Evolutionary conservation across 441 rosid species (phyloP), one percentile per base, ranked within the genome.

Genomic region (Brassica balearica): DNA sequence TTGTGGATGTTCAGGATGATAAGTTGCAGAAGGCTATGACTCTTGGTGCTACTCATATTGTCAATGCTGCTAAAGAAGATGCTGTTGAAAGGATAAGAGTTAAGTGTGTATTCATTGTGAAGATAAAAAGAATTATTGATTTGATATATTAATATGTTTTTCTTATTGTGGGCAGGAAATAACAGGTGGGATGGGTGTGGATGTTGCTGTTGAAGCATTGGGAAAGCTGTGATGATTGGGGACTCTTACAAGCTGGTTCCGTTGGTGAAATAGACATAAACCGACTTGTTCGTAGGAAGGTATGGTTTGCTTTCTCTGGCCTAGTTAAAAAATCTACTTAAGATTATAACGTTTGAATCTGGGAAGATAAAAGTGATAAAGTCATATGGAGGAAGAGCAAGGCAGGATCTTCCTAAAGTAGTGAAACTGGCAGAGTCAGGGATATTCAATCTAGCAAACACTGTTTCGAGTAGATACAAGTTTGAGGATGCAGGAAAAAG

Each of bases 171-270:
- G 32, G 32, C 82, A 95, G 99, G 93, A 86, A 88, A 88, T 93
- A 88, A 93, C 97, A 0, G 95, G 95, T 65, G 98, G 99, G 58
- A 73, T 63, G 84, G 99, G 99, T 38, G 98, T 92, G 29, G 99
- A 95, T 76, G 70, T 93, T 73, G 97, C 98, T 27, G 90, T 95
- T 73, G 98, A 95, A 84, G 99, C 98, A 22, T 82, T 93, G 88
- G 98, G 99, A 78, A 93, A 75, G 99, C 98, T 68, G 98, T 95
- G 72, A 93, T 95, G 99, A 92, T 95, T 83, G 99, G 98, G 99
- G 98, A 78, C 95, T 93, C 72, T 68, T 96, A 66, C 78, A 88
- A 83, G 85, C 94, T 22, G 98, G 99, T 29, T 80, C 88, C 8
- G 83, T 90, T 9, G 99, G 99, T 68, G 96, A 91, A 84, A 82